Evolutionary conservation across 352 stramenopile species (phyloP).

Genomic region (Globisporangium recalcitrans): DNA sequence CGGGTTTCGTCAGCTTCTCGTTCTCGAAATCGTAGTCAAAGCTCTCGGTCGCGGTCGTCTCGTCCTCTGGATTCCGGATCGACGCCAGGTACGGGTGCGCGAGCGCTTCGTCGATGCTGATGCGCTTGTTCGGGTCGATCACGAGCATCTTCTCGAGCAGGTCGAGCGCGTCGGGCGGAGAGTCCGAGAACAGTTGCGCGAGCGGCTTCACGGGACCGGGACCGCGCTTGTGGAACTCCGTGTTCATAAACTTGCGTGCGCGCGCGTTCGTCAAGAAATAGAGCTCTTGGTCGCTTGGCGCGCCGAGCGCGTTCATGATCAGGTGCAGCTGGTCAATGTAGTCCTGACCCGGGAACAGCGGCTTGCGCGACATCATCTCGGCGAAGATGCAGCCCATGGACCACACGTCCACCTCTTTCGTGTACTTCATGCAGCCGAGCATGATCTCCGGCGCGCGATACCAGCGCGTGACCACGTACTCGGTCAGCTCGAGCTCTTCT

Average conservation of each 20-base stretch:
- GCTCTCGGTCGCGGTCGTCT: slow-evolving; percentile 64
- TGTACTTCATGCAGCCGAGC: slow-evolving; percentile 87
- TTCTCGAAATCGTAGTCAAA: slow-evolving; percentile 89
- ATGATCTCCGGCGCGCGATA: neutral
- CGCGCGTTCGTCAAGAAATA: slow-evolving; percentile 95
- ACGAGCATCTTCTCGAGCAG: slow-evolving; percentile 90
- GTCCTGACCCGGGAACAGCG: slow-evolving; percentile 95
- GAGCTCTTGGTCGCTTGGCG: slow-evolving; percentile 91
- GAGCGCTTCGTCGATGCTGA: slow-evolving; percentile 90
- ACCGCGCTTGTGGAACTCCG: slow-evolving; percentile 71
- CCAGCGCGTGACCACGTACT: slow-evolving; percentile 79
- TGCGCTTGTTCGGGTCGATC: slow-evolving; percentile 89
- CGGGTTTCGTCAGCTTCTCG: slow-evolving; percentile 76
- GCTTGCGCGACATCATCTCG: slow-evolving; percentile 96
- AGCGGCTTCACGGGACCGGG: slow-evolving; percentile 59
- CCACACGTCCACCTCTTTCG: slow-evolving; percentile 90
- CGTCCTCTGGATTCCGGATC: slow-evolving; percentile 86
- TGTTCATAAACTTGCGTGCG: slow-evolving; percentile 81
- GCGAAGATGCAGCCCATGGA: slow-evolving; percentile 99
- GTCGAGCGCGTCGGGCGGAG: slow-evolving; percentile 65
- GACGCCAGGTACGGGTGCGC: slow-evolving; percentile 85
- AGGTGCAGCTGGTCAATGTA: slow-evolving; percentile 95
- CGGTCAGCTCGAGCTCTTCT: slow-evolving; percentile 48
- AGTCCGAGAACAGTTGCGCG: slow-evolving; percentile 67
- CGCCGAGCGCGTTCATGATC: slow-evolving; percentile 96